These are phyloP conservation scores for Rhodotorula sp. DNA, from an alignment of 1,284 basidiomycete genomes.

Conservation along the genomic window DNA sequence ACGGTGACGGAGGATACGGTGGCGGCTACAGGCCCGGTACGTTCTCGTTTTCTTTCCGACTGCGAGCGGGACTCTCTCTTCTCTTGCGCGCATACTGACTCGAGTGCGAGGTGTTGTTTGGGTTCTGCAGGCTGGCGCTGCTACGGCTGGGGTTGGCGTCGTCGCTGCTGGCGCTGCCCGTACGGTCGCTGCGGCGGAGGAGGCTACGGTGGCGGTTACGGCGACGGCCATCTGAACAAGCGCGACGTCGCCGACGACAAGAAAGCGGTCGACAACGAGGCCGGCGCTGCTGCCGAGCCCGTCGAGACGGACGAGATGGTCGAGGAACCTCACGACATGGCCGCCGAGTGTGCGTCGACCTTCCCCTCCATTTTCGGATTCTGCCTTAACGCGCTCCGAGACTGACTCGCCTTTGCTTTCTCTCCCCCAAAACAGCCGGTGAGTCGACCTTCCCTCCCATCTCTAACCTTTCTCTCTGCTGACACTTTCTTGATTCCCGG, in stretches of 20 bases:
- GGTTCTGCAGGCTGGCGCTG: background rate
- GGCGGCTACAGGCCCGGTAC: too few species aligned
- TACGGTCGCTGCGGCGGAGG: slow-evolving; percentile 1
- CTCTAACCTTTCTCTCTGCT: background rate
- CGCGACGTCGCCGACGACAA: background rate
- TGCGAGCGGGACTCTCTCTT: background rate
- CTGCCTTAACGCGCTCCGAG: too few species aligned
- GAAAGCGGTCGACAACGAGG: background rate
- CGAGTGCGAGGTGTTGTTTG: background rate
- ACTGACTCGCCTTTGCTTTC: too few species aligned
- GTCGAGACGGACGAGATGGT: slow-evolving; percentile 1
- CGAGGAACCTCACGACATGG: background rate
- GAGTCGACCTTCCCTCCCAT: background rate
- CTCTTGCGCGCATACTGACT: background rate
- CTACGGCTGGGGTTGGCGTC: background rate
- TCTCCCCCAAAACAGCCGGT: too few species aligned
- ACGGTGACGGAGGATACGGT: too few species aligned
- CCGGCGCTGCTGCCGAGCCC: background rate
- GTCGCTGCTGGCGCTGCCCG: background rate
- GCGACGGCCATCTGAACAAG: background rate
- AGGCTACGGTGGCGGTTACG: background rate
- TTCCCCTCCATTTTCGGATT: too few species aligned
- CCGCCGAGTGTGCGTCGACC: background rate
- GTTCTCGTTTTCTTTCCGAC: background rate
- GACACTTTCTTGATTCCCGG: background rate